phyloP scores from a whole-genome alignment of 495 filamentous ascomycete genomes.

The Penicillium dipodomyicola region DNA sequence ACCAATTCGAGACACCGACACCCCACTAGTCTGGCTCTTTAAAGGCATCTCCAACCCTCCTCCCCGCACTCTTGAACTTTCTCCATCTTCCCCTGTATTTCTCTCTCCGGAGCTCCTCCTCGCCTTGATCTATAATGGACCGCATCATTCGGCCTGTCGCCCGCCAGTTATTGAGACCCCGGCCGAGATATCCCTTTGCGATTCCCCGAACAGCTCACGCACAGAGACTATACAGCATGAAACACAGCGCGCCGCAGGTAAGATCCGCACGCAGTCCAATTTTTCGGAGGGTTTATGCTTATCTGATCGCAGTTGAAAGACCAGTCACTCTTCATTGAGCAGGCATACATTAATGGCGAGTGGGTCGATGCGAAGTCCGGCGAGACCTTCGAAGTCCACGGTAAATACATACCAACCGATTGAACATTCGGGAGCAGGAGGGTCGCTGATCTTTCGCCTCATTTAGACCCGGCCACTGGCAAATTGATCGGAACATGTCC shows the following conservation, averaged over 20 bases:
- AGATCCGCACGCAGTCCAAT: slow-evolving; percentile 5
- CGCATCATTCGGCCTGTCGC: slow-evolving; percentile 39
- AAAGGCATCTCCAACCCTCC: slow-evolving; percentile 20
- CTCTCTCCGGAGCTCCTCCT: background rate
- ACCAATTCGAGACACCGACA: slow-evolving; percentile 3
- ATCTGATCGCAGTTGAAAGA: slow-evolving; percentile 65
- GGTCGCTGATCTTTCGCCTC: background rate
- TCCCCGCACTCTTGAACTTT: slow-evolving; percentile 15
- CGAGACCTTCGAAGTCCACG: slow-evolving; percentile 76
- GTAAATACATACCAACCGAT: slow-evolving; percentile 34
- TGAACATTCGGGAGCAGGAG: background rate
- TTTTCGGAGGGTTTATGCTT: background rate
- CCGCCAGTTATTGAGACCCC: slow-evolving; percentile 39
- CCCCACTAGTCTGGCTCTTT: slow-evolving; percentile 12
- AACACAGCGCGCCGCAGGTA: slow-evolving; percentile 43
- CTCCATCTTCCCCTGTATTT: slow-evolving; percentile 1
- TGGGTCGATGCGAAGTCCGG: slow-evolving; percentile 74
- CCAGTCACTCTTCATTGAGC: slow-evolving; percentile 74
- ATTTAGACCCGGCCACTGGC: slow-evolving; percentile 73
- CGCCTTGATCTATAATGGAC: slow-evolving; percentile 34
- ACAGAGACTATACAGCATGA: slow-evolving; percentile 44
- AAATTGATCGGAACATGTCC: slow-evolving; percentile 78
- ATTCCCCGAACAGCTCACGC: slow-evolving; percentile 35
- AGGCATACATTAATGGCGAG: slow-evolving; percentile 82
- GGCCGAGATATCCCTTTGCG: slow-evolving; percentile 40